Evolutionary conservation across 164 flowering plant species (phyloP).

Genomic region (Tetracentron sinense): DNA sequence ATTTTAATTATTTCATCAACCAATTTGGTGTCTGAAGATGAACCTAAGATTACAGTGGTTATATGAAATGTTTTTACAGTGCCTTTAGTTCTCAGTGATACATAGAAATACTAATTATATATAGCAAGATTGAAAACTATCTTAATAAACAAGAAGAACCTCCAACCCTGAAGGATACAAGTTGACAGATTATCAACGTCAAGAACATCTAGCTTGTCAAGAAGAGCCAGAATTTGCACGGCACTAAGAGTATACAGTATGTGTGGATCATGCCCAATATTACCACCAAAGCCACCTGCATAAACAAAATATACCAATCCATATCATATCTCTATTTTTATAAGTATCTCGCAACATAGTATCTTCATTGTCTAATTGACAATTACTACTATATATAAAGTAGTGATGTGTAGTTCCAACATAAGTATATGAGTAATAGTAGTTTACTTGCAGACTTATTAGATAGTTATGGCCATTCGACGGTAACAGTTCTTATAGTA

Average conservation of each 20-base stretch:
- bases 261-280: constrained; percentile 89
- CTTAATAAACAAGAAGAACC: neutral
- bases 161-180: constrained; percentile 62
- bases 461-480: too few relatives aligned
- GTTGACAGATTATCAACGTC: constrained; percentile 59
- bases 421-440: too few relatives aligned
- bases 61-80: neutral
- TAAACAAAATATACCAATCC: neutral
- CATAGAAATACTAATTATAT: neutral
- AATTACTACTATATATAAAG: too few relatives aligned
- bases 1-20: too few relatives aligned
- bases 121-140: neutral
- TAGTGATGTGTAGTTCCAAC: too few relatives aligned
- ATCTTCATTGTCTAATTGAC: too few relatives aligned
- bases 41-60: neutral
- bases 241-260: constrained; percentile 79
- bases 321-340: constrained; percentile 1
- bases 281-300: constrained; percentile 92
- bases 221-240: constrained; percentile 77
- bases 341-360: neutral
- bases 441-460: too few relatives aligned
- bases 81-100: neutral
- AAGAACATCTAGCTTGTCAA: constrained; percentile 71
- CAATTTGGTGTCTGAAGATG: neutral
- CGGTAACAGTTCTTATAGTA: too few relatives aligned